Evolutionary conservation across 1,284 basidiomycete species (phyloP), one percentile per base, ranked within the genome.

Genomic region (Marasmius tenuissimus): DNA sequence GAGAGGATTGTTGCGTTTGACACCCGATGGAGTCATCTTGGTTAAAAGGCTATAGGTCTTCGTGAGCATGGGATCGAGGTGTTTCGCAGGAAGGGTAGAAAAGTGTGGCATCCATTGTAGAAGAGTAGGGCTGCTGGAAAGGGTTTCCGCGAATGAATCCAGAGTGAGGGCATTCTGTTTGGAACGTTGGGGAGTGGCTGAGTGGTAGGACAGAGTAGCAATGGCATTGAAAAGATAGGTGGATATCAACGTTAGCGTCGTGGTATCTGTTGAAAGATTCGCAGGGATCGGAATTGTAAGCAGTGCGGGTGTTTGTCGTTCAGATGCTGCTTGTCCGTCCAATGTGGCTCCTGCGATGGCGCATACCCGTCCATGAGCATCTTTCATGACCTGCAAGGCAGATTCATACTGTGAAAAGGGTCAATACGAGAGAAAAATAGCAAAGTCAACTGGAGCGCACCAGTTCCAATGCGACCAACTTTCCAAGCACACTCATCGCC

Each of bases 391-490:
- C 40, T 70, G 69, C 6, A 80, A 61, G 0, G 87, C 84, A 34
- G 73, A 68, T 35, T 85, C 81, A 66, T 80, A 81, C 89, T 91
- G 61, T 8, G 50, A 63, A 59, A 57, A 42, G 53, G 27, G 33
- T 55, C 11, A 4, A 49, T 37, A 16, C 16, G 58, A 35, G 18
- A 2, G n/a, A 8, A 5, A 42, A 22, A 22, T 53, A 8, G 40
- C 40, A 47, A 18, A 54, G 64, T 53, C 14, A 61, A 40, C 22
- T 27, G 34, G 5, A 59, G 75, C 86, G 61, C 68, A 91, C 88
- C 84, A 88, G 76, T 64, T 90, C 88, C 54, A 92, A 71, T 34
- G 79, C 68, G 16, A 91, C 75, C 0, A 92, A 72, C 69, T 91
- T 92, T 10, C 83, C 85, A 6, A 85, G 70, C 4, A 92, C 73